Percentiles rank a stretch among this genome's conserved stretches.
Conservation (phyloP, 2,329 filamentous ascomycete genomes). For the Chalaropsis thielavioides region DNA sequence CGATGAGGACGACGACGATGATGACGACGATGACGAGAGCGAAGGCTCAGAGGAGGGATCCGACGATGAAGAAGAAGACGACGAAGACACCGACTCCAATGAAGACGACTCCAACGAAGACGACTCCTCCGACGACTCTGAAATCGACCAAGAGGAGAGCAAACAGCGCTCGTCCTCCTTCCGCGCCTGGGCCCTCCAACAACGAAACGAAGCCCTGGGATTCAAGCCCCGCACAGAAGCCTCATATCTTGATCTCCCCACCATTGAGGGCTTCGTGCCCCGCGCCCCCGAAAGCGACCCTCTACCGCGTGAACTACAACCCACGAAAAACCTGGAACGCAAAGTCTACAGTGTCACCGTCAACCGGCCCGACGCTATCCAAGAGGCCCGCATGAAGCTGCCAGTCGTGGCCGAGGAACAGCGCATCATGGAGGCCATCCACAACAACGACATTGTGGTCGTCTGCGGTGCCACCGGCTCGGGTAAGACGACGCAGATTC, state of each 20-base stretch:
- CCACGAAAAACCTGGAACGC: slow-evolving; percentile 44
- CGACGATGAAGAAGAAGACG: slow-evolving; percentile 21
- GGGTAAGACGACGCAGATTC: slow-evolving; percentile 93
- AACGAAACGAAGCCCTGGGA: slow-evolving; percentile 72
- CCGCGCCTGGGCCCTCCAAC: slow-evolving; percentile 81
- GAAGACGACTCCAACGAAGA: slow-evolving; percentile 22
- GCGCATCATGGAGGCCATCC: slow-evolving; percentile 92
- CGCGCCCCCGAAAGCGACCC: slow-evolving; percentile 57
- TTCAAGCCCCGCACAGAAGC: slow-evolving; percentile 35
- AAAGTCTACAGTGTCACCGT: slow-evolving; percentile 67
- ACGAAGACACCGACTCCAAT: slow-evolving; percentile 24
- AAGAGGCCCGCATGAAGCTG: slow-evolving; percentile 61
- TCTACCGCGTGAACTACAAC: slow-evolving; percentile 49
- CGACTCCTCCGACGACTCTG: slow-evolving; percentile 22
- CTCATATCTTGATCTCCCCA: slow-evolving; percentile 37
- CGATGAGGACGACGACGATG: slow-evolving; percentile 27
- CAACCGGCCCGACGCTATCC: slow-evolving; percentile 54
- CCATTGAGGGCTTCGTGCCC: slow-evolving; percentile 48
- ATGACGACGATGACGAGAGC: slow-evolving; percentile 21
- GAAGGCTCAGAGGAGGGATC: slow-evolving; percentile 23
- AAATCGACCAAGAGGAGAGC: slow-evolving; percentile 24
- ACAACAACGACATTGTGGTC: slow-evolving; percentile 79
- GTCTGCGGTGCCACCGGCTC: slow-evolving; percentile 92
- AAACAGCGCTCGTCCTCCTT: slow-evolving; percentile 49
- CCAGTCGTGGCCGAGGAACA: slow-evolving; percentile 93